phyloP scores from a whole-genome alignment of 768 basidiomycete species.

The Leccinum uliginosum region DNA sequence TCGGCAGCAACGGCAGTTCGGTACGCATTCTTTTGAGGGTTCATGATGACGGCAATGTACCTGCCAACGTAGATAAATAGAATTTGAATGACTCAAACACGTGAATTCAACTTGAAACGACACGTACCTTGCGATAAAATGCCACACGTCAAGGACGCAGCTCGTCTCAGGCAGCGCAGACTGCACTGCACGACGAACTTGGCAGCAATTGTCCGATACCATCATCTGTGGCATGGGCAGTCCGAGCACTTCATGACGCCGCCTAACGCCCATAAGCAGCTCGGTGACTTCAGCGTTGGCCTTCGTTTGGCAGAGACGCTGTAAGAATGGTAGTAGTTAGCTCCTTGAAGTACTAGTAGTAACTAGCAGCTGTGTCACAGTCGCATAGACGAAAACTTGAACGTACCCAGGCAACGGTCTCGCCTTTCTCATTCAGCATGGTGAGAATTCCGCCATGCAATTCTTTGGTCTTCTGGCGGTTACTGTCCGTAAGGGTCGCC shows the following conservation, averaged over 20 bases:
- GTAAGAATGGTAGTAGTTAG: background rate
- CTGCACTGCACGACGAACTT: background rate
- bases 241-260: no score
- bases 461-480: background rate
- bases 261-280: background rate
- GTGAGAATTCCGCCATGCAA: background rate
- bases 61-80: no score
- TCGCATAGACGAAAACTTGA: background rate
- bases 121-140: no score
- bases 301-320: background rate
- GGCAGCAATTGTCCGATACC: background rate
- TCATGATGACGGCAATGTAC: no score
- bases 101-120: no score
- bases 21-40: no score
- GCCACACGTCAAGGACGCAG: background rate
- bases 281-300: background rate
- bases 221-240: background rate
- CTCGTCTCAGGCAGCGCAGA: background rate
- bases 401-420: background rate
- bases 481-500: background rate
- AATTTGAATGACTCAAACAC: no score
- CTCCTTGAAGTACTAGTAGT: background rate
- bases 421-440: background rate
- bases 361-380: background rate
- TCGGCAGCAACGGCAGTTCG: no score